A percentile compares a stretch with the other conserved stretches of the same genome.
Evolutionary conservation across 139 green algal genomes (phyloP).

Genomic region (Chlorella sp.): DNA sequence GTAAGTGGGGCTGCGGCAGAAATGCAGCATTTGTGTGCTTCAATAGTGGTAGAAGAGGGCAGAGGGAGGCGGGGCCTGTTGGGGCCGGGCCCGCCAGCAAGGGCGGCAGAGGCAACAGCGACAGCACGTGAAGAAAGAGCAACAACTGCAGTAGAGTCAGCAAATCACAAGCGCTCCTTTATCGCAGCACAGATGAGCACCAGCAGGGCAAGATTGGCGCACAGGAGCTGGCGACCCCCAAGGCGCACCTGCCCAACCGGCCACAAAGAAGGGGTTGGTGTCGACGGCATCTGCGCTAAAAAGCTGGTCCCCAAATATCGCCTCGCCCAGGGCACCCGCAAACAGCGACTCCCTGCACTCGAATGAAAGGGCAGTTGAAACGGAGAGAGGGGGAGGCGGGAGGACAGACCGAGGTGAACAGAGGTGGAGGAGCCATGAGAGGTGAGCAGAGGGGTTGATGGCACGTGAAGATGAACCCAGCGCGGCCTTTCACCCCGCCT

Average conservation of each 20-base stretch:
- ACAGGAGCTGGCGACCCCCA: not conserved
- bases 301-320: conserved; percentile 48
- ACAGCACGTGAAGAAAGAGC: too few relatives aligned
- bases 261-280: conserved; percentile 71
- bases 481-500: too few relatives aligned
- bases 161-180: not conserved
- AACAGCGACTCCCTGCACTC: conserved; percentile 54
- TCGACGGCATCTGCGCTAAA: conserved; percentile 40
- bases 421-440: too few relatives aligned
- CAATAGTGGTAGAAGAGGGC: too few relatives aligned
- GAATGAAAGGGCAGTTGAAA: not conserved
- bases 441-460: too few relatives aligned
- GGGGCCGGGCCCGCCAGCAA: not conserved
- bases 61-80: too few relatives aligned
- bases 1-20: too few relatives aligned
- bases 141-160: not conserved
- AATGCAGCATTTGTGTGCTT: too few relatives aligned
- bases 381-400: not conserved
- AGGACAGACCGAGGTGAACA: too few relatives aligned
- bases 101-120: not conserved
- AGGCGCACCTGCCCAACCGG: conserved; percentile 73
- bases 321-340: conserved; percentile 48
- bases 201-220: too few relatives aligned
- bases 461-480: too few relatives aligned
- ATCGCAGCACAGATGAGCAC: not conserved